Evolutionary conservation across 768 basidiomycete species (phyloP).

Genomic region (Boletellus sp.): DNA sequence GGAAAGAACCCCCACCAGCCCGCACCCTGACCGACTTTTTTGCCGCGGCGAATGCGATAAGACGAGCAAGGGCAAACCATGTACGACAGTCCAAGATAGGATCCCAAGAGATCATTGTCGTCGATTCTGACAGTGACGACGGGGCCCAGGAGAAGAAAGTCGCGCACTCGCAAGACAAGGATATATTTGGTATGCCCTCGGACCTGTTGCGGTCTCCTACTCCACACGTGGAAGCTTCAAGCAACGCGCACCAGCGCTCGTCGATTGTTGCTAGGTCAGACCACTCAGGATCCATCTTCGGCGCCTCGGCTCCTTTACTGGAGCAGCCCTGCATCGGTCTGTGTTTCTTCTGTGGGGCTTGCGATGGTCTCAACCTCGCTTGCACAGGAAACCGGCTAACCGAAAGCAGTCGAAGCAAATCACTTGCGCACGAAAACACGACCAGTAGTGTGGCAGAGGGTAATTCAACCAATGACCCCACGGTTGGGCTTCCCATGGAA

Average conservation of each 20-base stretch:
- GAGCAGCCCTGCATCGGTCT: slow-evolving; percentile 4
- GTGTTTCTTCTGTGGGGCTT: slow-evolving; percentile 2
- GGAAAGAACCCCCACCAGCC: slow-evolving; percentile 28
- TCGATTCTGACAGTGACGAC: slow-evolving; percentile 60
- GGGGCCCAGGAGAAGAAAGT: background rate
- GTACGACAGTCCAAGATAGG: background rate
- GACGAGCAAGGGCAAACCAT: slow-evolving; percentile 15
- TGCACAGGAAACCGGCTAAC: slow-evolving; percentile 2
- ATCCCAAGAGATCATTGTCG: slow-evolving; percentile 48
- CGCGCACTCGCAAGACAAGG: background rate
- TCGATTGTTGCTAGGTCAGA: background rate
- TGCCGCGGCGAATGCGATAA: slow-evolving; percentile 18
- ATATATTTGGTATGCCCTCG: slow-evolving; percentile 26
- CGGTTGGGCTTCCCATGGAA: slow-evolving; percentile 32
- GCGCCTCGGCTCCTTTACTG: slow-evolving; percentile 16
- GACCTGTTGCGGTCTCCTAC: slow-evolving; percentile 14
- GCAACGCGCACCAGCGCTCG: background rate
- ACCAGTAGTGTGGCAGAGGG: background rate
- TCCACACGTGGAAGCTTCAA: background rate
- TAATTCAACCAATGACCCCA: background rate
- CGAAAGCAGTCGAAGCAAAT: background rate
- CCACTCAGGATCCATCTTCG: slow-evolving; percentile 14
- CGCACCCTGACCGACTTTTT: slow-evolving; percentile 50
- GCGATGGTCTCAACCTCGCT: background rate
- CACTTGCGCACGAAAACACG: background rate